Base-by-base conservation (phyloP, 257 asterid species). In the Anisodus acutangulus region DNA sequence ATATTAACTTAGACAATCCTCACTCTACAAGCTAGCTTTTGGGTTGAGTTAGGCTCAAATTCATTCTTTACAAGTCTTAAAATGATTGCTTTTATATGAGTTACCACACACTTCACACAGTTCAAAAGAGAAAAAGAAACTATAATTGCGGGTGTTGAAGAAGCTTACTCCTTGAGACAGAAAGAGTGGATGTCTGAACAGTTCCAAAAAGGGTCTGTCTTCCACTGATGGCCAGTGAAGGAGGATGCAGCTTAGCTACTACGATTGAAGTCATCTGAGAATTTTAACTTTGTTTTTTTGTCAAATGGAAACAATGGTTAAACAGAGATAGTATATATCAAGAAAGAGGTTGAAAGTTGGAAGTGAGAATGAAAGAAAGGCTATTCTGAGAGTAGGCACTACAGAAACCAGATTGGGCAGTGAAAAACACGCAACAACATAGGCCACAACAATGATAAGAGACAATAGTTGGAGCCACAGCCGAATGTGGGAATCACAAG, bases 181-280 rank as follows among this genome's bases (percentile, higher is more conserved):
- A 87, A 81, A 92, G 9, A 37, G 86, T 69, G 39, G 89, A 80
- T 35, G 83, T 90, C 82, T 85, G 90, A 85, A 76, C 86, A 79
- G 87, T 62, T 59, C 91, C 88, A 51, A 84, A 86, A 83, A 86
- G 67, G 84, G 91, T 87, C 49, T 88, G 92, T 85, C 84, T 89
- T 72, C 88, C 92, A 68, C 59, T 83, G 88, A 85, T 86, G 72
- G 81, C 43, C 83, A 88, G 41, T 11, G 93, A 90, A 9, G 95
- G 92, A 58, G 90, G 88, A 51, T 91, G 89, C 76, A 93, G 84
- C 87, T 89, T 87, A 66, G 93, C 92, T 57, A 91, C 83, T 53
- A 91, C 83, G n/a, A 90, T 79, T 82, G 95, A 90, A 85, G 95
- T 95, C 98, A 92, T 92, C 90, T 85, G 83, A 84, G 45, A 43